phyloP scores from a whole-genome alignment of 192 early-diverging fungal species.

The Geranomyces michiganensis region DNA sequence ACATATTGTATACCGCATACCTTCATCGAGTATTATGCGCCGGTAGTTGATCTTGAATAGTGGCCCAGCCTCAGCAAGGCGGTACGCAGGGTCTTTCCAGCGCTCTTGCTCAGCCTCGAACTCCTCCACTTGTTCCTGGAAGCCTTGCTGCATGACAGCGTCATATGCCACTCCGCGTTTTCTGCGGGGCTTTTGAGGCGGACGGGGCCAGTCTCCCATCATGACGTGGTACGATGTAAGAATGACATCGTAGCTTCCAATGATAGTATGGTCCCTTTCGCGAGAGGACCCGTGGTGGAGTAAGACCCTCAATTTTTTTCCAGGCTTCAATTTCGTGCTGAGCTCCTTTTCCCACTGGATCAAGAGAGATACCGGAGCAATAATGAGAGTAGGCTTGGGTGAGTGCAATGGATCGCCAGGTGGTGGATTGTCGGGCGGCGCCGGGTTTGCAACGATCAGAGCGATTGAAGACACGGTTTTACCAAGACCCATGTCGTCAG shows the following conservation, averaged over 20 bases:
- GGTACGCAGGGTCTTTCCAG: background rate
- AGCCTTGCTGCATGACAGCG: background rate
- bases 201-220: background rate
- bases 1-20: background rate
- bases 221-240: slow-evolving; percentile 37
- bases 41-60: slow-evolving; percentile 27
- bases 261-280: slow-evolving; percentile 15
- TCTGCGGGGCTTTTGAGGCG: background rate
- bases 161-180: background rate
- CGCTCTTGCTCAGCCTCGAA: background rate
- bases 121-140: background rate
- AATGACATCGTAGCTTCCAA: slow-evolving; percentile 52
- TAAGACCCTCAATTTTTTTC: slow-evolving; percentile 53
- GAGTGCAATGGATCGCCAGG: no score
- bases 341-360: slow-evolving; percentile 73
- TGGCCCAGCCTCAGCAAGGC: background rate
- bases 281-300: slow-evolving; percentile 63
- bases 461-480: slow-evolving; percentile 75
- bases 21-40: slow-evolving; percentile 17
- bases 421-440: slow-evolving; percentile 37
- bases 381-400: slow-evolving; percentile 68
- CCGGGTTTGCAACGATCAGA: slow-evolving; percentile 55
- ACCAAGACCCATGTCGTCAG: slow-evolving; percentile 21
- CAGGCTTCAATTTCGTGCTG: slow-evolving; percentile 50
- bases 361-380: slow-evolving; percentile 69